These are phyloP conservation scores for Coemansia sp. DNA, from an alignment of 192 early-diverging fungal species.

Conservation along the genomic window DNA sequence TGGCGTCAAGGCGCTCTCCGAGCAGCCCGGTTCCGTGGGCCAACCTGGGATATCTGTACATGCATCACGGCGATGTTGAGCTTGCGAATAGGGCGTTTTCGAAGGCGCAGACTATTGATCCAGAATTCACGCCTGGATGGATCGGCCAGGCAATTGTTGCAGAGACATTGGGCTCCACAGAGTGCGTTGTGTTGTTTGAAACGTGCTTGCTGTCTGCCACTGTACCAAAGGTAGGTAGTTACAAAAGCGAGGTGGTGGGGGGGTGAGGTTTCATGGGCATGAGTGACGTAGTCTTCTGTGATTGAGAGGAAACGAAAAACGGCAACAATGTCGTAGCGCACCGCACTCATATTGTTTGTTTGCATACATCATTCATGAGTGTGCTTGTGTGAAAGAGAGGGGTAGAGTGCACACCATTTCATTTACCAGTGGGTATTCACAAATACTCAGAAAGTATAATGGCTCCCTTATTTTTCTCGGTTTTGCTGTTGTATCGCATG, in stretches of 20 bases:
- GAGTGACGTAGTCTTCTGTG: not conserved
- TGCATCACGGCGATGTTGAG: constrained; percentile 67
- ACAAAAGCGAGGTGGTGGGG: not conserved
- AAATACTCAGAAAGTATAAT: not conserved
- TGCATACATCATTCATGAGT: not conserved
- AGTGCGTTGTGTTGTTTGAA: constrained; percentile 69
- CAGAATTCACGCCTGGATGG: constrained; percentile 77
- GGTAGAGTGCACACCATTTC: not conserved
- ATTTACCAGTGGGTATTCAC: not conserved
- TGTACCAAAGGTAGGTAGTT: constrained; percentile 7
- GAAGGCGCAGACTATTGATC: constrained; percentile 71
- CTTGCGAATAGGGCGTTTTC: constrained; percentile 74
- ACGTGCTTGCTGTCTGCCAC: constrained; percentile 60
- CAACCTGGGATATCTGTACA: constrained; percentile 80
- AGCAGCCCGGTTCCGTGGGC: constrained; percentile 72
- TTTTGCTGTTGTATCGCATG: not conserved
- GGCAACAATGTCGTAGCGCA: not conserved
- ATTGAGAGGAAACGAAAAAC: not conserved
- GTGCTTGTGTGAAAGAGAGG: not conserved
- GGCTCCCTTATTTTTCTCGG: not conserved
- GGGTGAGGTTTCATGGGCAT: not conserved
- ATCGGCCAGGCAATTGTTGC: constrained; percentile 85
- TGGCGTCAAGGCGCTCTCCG: constrained; percentile 68
- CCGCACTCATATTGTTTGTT: not conserved
- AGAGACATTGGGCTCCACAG: constrained; percentile 53